These are phyloP conservation scores for Globisporangium yorkense DNA, from an alignment of 352 stramenopile genomes.

Conservation along the genomic window DNA sequence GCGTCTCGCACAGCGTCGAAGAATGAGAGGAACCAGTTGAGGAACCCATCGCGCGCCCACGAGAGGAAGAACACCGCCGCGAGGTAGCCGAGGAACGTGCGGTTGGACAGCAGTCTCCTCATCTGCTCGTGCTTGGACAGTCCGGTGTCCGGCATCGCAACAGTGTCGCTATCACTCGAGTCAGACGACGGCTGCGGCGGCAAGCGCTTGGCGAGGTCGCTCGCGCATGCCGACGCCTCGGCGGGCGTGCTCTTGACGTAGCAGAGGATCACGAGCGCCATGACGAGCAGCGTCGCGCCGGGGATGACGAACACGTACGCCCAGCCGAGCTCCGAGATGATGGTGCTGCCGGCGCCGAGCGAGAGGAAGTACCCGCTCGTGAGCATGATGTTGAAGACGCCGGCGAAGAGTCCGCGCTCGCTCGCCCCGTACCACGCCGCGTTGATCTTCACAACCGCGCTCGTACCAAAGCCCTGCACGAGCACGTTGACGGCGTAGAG, in stretches of 20 bases:
- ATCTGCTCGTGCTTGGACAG: slow-evolving; percentile 45
- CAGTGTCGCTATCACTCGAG: slow-evolving; percentile 1
- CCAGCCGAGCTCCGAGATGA: slow-evolving; percentile 60
- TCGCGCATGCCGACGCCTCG: slow-evolving; percentile 31
- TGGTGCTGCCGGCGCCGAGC: slow-evolving; percentile 50
- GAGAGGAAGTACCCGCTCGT: slow-evolving; percentile 73
- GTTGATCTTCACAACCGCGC: slow-evolving; percentile 84
- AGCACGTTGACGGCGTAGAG: slow-evolving; percentile 66
- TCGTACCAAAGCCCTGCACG: slow-evolving; percentile 73
- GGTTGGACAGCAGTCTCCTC: slow-evolving; percentile 45
- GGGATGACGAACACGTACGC: slow-evolving; percentile 71
- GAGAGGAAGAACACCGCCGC: slow-evolving; percentile 63
- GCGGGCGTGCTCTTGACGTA: slow-evolving; percentile 53
- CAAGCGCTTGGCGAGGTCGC: slow-evolving; percentile 12
- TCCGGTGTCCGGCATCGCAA: slow-evolving; percentile 2
- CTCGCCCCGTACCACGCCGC: slow-evolving; percentile 59
- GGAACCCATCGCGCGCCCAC: slow-evolving; percentile 61
- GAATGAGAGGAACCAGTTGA: slow-evolving; percentile 78
- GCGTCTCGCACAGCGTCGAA: slow-evolving; percentile 54
- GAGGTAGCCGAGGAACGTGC: slow-evolving; percentile 64
- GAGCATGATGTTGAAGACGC: slow-evolving; percentile 77
- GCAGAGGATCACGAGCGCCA: slow-evolving; percentile 43
- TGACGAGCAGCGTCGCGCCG: slow-evolving; percentile 36
- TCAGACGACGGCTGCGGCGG: slow-evolving; percentile 8
- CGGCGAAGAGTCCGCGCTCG: slow-evolving; percentile 63